phyloP scores from a whole-genome alignment of 225 moss, liverwort and hornwort genomes.

The Pseudoscleropodium purum region DNA sequence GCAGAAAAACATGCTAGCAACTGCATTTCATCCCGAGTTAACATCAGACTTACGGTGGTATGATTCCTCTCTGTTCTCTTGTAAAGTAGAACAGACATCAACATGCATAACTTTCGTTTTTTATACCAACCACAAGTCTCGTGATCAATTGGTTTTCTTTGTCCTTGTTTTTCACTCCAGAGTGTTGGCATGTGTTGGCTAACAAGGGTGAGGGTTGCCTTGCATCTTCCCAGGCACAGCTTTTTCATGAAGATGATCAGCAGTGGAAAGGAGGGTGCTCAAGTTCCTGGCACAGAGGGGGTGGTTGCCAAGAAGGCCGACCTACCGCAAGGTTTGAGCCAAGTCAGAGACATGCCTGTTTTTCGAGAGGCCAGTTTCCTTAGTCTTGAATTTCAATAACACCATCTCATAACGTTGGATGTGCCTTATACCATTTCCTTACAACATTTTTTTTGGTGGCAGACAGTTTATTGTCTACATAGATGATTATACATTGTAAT shows the following conservation, averaged over 20 bases:
- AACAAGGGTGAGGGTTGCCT: background rate
- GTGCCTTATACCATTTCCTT: background rate
- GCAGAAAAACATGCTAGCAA: constrained; percentile 83
- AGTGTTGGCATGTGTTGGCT: background rate
- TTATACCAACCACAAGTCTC: background rate
- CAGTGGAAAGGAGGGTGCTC: constrained; percentile 21
- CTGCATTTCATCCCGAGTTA: constrained; percentile 95
- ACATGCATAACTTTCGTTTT: background rate
- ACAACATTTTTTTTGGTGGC: background rate
- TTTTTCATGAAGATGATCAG: constrained; percentile 82
- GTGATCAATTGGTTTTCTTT: background rate
- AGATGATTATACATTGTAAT: background rate
- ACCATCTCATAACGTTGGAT: background rate
- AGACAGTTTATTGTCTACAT: background rate
- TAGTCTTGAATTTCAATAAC: constrained; percentile 46
- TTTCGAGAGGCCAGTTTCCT: constrained; percentile 64
- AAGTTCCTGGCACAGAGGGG: background rate
- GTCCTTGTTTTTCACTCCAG: background rate
- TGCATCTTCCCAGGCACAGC: constrained; percentile 54
- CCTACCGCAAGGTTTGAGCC: constrained; percentile 28
- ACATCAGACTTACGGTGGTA: constrained; percentile 91
- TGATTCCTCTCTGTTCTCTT: background rate
- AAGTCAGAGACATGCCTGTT: constrained; percentile 67
- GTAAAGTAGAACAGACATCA: background rate
- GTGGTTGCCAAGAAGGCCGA: background rate